Conservation (phyloP, 2,329 filamentous ascomycete genomes). For the Didymosphaeria variabile region DNA sequence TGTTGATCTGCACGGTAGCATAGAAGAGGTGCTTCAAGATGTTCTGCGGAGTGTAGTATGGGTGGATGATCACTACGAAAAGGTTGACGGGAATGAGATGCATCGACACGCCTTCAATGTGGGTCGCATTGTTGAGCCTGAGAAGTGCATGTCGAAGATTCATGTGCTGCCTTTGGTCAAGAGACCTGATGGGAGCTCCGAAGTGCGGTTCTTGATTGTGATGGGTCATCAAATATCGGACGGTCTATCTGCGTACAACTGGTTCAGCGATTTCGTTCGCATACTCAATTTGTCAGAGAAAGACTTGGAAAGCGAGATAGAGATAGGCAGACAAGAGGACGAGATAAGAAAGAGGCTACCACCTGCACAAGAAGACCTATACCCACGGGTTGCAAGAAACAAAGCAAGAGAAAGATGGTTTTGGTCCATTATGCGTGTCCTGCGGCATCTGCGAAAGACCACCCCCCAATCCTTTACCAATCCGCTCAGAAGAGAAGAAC, state of each 20-base stretch:
- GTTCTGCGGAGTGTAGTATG: conserved; percentile 47
- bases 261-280: conserved; percentile 53
- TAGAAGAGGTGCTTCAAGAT: conserved; percentile 41
- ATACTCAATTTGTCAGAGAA: conserved; percentile 29
- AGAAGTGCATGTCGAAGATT: conserved; percentile 48
- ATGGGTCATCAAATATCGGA: conserved; percentile 59
- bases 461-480: conserved; percentile 54
- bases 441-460: conserved; percentile 53
- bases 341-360: conserved; percentile 47
- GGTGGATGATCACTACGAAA: conserved; percentile 48
- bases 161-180: conserved; percentile 49
- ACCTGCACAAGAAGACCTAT: conserved; percentile 58
- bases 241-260: conserved; percentile 53
- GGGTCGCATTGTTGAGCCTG: conserved; percentile 50
- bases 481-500: conserved; percentile 45
- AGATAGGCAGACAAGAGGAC: neutral
- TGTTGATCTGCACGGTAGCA: conserved; percentile 41
- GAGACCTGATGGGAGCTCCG: conserved; percentile 34
- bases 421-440: conserved; percentile 56
- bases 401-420: conserved; percentile 56
- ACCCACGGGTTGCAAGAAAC: conserved; percentile 51
- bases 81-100: conserved; percentile 49
- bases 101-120: conserved; percentile 55
- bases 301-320: conserved; percentile 23
- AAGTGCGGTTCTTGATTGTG: conserved; percentile 50